Evolutionary conservation across 208 protist species (phyloP), one percentile per base, ranked within the genome.

Genomic region (Acanthamoeba healyi): DNA sequence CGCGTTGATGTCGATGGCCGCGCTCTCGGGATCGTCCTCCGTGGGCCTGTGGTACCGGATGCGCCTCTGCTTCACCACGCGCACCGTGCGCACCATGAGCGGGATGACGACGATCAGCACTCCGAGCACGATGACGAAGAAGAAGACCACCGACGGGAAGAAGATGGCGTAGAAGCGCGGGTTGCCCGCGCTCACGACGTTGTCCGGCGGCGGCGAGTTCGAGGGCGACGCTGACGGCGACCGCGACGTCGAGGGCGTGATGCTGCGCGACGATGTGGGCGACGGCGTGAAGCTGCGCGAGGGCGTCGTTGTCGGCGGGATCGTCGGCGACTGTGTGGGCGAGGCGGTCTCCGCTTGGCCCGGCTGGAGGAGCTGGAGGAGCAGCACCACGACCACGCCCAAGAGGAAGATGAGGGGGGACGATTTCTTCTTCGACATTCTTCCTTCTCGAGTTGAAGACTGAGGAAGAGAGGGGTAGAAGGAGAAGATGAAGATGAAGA

Each of bases 101-200:
- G 61, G 61, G 14, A 67, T 6, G 61, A 67, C 61, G n/a, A 67
- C n/a, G 26, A 67, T 6, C n/a, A 67, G 17, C n/a, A 67, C 6
- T 24, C 24, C 24, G 61, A 67, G 61, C 54, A 61, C 54, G 61
- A 36, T 67, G n/a, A 67, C 29, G n/a, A 67, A 17, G n/a, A 67
- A 67, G 61, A 67, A 67, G 61, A 29, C 36, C n/a, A 67, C n/a
- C 61, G 61, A 7, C 12, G 61, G 61, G 29, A 67, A 67, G 61
- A 67, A 67, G 29, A 67, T 67, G 61, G 61, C 61, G 26, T 67
- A 67, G 61, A 67, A 67, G 61, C 61, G 61, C 61, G 61, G 61
- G 61, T 36, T 67, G n/a, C 29, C 61, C 26, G 61, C 61, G 61
- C n/a, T 36, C n/a, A 67, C 61, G 14, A 36, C 2, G 12, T 36